Evolutionary conservation across 257 asterid species (phyloP).

Genomic region (Salvia miltiorrhiza): DNA sequence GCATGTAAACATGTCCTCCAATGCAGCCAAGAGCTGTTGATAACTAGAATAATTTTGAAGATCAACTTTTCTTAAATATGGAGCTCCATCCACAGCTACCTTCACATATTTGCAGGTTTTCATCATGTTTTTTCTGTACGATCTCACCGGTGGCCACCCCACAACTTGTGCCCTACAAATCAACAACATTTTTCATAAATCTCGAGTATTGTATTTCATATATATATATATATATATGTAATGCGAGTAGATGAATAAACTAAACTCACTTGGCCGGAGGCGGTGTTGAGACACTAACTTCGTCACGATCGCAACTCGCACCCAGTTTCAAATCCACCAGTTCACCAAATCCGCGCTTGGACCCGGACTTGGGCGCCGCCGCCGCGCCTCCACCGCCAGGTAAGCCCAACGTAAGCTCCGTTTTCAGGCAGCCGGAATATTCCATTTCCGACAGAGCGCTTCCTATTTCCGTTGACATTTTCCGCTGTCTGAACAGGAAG

Average conservation of each 20-base stretch:
- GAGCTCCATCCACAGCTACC: slow-evolving; percentile 84
- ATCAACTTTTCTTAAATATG: slow-evolving; percentile 71
- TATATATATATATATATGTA: too few relatives aligned
- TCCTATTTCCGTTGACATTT: slow-evolving; percentile 20
- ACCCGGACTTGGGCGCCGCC: slow-evolving; percentile 28
- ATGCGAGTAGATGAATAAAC: neutral
- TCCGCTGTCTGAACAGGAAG: neutral
- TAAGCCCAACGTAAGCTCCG: slow-evolving; percentile 67
- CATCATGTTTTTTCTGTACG: slow-evolving; percentile 44
- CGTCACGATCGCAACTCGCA: slow-evolving; percentile 21
- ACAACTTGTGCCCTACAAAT: slow-evolving; percentile 54
- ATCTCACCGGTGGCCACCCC: slow-evolving; percentile 89
- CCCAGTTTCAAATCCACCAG: slow-evolving; percentile 41
- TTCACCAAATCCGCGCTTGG: slow-evolving; percentile 46
- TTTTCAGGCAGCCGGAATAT: slow-evolving; percentile 40
- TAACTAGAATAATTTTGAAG: slow-evolving; percentile 50
- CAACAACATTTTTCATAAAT: neutral
- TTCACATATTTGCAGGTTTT: slow-evolving; percentile 61
- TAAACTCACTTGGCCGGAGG: slow-evolving; percentile 57
- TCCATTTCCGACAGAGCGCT: slow-evolving; percentile 27
- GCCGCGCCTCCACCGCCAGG: slow-evolving; percentile 59
- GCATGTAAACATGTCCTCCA: slow-evolving; percentile 65
- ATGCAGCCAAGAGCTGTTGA: slow-evolving; percentile 50
- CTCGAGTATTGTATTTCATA: neutral
- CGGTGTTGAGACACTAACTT: slow-evolving; percentile 23